Evolutionary conservation across 768 basidiomycete species (phyloP), one percentile per base, ranked within the genome.

Genomic region (Kwoniella dendrophila): DNA sequence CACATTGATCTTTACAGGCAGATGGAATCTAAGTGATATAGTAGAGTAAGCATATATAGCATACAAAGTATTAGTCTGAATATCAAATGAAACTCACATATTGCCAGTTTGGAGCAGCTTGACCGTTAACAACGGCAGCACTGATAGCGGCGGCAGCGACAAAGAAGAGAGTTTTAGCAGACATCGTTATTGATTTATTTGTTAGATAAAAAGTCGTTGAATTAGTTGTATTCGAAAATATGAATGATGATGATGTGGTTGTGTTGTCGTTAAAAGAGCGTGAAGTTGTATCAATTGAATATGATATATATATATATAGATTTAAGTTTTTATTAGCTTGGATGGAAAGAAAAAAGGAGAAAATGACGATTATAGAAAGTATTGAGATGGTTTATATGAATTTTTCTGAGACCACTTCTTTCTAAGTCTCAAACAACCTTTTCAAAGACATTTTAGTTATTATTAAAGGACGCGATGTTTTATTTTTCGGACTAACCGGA

Each of bases 1-100:
- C 58, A 65, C 77, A 78, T 16, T 69, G 53, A 14, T 48, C 54
- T 26, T 66, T 43, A 63, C 77, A 78, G 20, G 72, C 73, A 4
- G 68, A 33, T 38, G 77, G 77, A 66, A 78, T 64, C 75, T 63
- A 44, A 27, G 14, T 10, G 5, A 43, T n/a, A 10, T 33, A 16
- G n/a, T 26, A 22, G 10, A 22, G 36, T 49, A n/a, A 33, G 34
- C 41, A 3, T 40, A 33, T 2, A 36, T 1, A 16, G 24, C 27
- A 11, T n/a, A n/a, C n/a, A n/a, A n/a, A n/a, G 7, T 43, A 43
- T 36, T 52, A 0, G 44, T 27, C 32, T 52, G 27, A 38, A 12
- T 4, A 20, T 45, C 0, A 43, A 40, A 14, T 26, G 38, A 16
- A 0, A 59, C 71, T 64, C 56, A 72, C 71, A 53, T 70, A 71